Percentiles rank a stretch among this genome's conserved stretches.
phyloP scores from a whole-genome alignment of 2,329 filamentous ascomycete species.

The Uncinocarpus reesii region DNA sequence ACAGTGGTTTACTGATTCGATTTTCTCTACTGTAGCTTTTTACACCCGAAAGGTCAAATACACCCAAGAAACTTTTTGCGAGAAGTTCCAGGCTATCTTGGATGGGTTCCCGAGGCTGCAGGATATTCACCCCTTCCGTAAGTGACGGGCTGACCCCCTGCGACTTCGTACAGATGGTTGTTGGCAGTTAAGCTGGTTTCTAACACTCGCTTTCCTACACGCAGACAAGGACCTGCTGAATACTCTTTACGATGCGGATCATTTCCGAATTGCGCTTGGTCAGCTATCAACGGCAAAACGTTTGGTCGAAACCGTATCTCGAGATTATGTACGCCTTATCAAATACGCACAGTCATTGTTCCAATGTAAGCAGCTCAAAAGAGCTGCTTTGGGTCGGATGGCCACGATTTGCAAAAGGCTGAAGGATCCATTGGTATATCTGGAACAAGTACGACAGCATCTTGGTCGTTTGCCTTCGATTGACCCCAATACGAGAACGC shows the following conservation, averaged over 20 bases:
- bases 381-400: constrained; percentile 92
- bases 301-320: constrained; percentile 86
- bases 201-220: constrained; percentile 18
- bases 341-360: constrained; percentile 96
- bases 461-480: constrained; percentile 95
- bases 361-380: constrained; percentile 98
- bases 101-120: constrained; percentile 85
- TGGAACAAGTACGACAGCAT: constrained; percentile 95
- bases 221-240: constrained; percentile 74
- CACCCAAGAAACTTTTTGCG: constrained; percentile 89
- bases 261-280: constrained; percentile 92
- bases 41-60: constrained; percentile 98
- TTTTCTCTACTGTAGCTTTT: constrained; percentile 50
- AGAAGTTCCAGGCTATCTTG: constrained; percentile 84
- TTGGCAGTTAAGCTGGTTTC: constrained; percentile 18
- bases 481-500: constrained; percentile 90
- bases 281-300: constrained; percentile 94
- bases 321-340: constrained; percentile 90
- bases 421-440: constrained; percentile 87
- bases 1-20: constrained; percentile 19
- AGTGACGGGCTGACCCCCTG: constrained; percentile 20
- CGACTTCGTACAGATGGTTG: no score
- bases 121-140: constrained; percentile 92
- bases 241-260: constrained; percentile 96
- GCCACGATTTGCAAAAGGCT: constrained; percentile 90